phyloP scores from a whole-genome alignment of 805 yeast genomes.

The Cyberlindnera euphorbiiphila region DNA sequence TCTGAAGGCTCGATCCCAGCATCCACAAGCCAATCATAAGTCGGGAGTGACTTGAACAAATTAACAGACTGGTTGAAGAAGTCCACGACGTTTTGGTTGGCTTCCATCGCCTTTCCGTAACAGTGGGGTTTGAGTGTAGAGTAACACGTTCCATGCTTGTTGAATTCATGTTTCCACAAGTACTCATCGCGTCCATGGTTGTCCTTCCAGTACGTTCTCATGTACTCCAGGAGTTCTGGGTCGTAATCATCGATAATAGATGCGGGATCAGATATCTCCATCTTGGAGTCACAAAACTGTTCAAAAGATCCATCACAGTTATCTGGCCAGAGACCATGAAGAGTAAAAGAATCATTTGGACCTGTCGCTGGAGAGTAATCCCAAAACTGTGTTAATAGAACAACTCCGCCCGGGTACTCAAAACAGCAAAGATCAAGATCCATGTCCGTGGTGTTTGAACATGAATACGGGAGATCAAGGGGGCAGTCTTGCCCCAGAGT shows the following conservation, averaged over 20 bases:
- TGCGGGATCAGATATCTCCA: slow-evolving; percentile 45
- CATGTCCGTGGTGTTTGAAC: slow-evolving; percentile 51
- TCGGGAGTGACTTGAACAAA: slow-evolving; percentile 12
- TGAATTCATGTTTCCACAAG: slow-evolving; percentile 22
- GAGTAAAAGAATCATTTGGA: slow-evolving; percentile 64
- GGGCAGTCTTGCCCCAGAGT: too few species aligned
- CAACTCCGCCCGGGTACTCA: slow-evolving; percentile 83
- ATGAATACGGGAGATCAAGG: slow-evolving; percentile 52
- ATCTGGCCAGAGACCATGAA: slow-evolving; percentile 90
- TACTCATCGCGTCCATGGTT: slow-evolving; percentile 53
- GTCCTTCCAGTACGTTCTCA: slow-evolving; percentile 71
- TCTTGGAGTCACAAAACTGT: slow-evolving; percentile 66
- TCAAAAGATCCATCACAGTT: slow-evolving; percentile 78
- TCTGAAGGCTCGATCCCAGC: slow-evolving; percentile 18
- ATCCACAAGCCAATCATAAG: slow-evolving; percentile 17
- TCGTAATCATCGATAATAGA: slow-evolving; percentile 35
- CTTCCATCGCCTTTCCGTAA: slow-evolving; percentile 10
- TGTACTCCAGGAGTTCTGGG: slow-evolving; percentile 46
- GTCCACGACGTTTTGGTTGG: slow-evolving; percentile 13
- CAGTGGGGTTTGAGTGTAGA: slow-evolving; percentile 18
- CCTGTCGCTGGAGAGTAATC: slow-evolving; percentile 75
- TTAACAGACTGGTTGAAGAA: slow-evolving; percentile 15
- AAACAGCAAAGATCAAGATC: slow-evolving; percentile 67
- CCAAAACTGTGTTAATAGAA: slow-evolving; percentile 90
- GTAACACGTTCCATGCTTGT: slow-evolving; percentile 23